These are phyloP conservation scores for Leptographium radiaticola DNA, from an alignment of 2,329 filamentous ascomycete genomes.

Conservation along the genomic window DNA sequence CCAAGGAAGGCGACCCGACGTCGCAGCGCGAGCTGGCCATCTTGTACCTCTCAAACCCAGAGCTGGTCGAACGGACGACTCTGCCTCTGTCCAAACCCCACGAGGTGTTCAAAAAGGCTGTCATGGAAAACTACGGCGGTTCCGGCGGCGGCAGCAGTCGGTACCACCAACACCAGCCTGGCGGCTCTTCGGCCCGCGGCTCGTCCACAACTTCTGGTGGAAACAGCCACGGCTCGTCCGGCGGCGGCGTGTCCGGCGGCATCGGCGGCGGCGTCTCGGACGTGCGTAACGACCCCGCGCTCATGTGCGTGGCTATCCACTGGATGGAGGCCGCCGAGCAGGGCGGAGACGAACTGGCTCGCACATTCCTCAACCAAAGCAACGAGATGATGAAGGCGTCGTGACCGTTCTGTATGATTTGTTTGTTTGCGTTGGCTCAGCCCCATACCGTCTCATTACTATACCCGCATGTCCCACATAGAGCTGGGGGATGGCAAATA, in stretches of 20 bases:
- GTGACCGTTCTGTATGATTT: background rate
- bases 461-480: conserved; percentile 6
- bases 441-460: background rate
- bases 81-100: conserved; percentile 71
- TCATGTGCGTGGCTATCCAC: conserved; percentile 90
- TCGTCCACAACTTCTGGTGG: conserved; percentile 7
- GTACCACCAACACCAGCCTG: conserved; percentile 6
- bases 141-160: conserved; percentile 14
- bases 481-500: conserved; percentile 1
- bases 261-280: conserved; percentile 26
- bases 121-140: conserved; percentile 53
- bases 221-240: conserved; percentile 13
- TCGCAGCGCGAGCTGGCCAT: conserved; percentile 89
- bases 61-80: conserved; percentile 67
- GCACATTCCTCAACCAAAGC: conserved; percentile 62
- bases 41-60: conserved; percentile 84
- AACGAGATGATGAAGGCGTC: conserved; percentile 14
- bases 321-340: conserved; percentile 89
- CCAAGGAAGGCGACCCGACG: conserved; percentile 78
- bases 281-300: conserved; percentile 63
- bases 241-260: conserved; percentile 6
- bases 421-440: background rate
- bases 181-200: conserved; percentile 2
- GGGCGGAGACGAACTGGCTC: conserved; percentile 77
- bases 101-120: conserved; percentile 81